phyloP scores from a whole-genome alignment of 495 filamentous ascomycete species.

The Neurospora sublineolata region DNA sequence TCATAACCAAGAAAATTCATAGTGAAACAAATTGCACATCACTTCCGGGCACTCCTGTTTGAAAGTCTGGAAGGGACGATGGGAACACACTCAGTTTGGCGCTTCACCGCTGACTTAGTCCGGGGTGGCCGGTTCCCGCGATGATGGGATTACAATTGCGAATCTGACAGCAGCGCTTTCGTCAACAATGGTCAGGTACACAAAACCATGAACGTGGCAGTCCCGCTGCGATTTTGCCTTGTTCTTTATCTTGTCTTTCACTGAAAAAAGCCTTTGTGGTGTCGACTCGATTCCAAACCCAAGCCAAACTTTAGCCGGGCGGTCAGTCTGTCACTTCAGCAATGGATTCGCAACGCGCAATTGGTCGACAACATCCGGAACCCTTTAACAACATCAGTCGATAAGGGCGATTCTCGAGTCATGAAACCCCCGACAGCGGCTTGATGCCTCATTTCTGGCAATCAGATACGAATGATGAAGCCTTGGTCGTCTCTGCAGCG shows the following conservation, averaged over 20 bases:
- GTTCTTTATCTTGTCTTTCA: not conserved
- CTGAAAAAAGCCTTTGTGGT: not conserved
- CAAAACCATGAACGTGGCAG: not conserved
- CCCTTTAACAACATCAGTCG: not conserved
- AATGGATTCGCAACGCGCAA: not conserved
- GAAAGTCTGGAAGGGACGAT: not conserved
- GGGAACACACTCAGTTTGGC: not conserved
- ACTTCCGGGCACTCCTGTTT: not conserved
- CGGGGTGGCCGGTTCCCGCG: not conserved
- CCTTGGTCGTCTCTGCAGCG: not conserved
- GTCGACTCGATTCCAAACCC: not conserved
- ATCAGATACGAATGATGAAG: not conserved
- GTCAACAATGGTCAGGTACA: not conserved
- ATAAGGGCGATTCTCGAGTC: not conserved
- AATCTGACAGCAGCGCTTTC: not conserved
- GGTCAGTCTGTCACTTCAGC: not conserved
- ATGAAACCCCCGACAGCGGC: not conserved
- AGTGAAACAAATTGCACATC: not conserved
- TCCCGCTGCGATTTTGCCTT: not conserved
- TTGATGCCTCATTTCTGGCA: not conserved
- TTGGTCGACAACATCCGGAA: not conserved
- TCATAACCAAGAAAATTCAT: not conserved
- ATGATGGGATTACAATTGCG: not conserved
- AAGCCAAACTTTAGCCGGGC: not conserved
- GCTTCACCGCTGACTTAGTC: not conserved